Evolutionary conservation across 148 eudicot species (phyloP), one percentile per base, ranked within the genome.

Genomic region (Persicaria maculosa): DNA sequence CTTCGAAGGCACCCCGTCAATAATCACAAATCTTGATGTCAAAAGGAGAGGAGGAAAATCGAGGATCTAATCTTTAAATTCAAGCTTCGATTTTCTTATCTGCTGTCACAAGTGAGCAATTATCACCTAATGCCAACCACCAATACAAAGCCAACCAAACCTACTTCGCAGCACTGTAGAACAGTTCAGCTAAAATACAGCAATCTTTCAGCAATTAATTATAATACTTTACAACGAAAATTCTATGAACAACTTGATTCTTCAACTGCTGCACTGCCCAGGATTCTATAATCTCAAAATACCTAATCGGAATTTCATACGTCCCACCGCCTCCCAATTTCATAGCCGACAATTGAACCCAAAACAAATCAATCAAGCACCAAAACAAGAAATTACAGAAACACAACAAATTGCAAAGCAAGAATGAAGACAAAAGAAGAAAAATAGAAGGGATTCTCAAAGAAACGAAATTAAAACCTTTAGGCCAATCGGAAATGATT

Each of bases 401-500:
- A 4, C 15, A 65, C 17, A 15, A 65, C 70, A 65, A 36, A 31
- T 31, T 31, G 40, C 40, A 31, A 31, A 31, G 1, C 2, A 64
- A 64, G 69, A 40, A 40, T 10, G 8, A 64, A 5, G 19, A 11
- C n/a, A 62, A 40, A 10, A 6, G 40, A 31, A 31, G 40, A 31
- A 31, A 10, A 31, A 36, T 12, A 64, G 16, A 62, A 16, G 17
- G 53, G 15, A 15, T 10, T 52, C 55, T 52, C 55, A 52, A 15
- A 52, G n/a, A 55, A 19, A 57, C 8, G 62, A 19, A 57, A 57
- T 57, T 7, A 8, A 64, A 65, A 90, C 97, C 97, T 88, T 87
- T 92, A 53, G 97, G 97, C 97, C 97, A 92, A 65, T 85, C 93
- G 48, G 93, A 77, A 44, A 92, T 77, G 74, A 92, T 87, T 78